These are phyloP conservation scores for Deinandra increscens DNA, from an alignment of 129 eudicot genomes.

Conservation along the genomic window DNA sequence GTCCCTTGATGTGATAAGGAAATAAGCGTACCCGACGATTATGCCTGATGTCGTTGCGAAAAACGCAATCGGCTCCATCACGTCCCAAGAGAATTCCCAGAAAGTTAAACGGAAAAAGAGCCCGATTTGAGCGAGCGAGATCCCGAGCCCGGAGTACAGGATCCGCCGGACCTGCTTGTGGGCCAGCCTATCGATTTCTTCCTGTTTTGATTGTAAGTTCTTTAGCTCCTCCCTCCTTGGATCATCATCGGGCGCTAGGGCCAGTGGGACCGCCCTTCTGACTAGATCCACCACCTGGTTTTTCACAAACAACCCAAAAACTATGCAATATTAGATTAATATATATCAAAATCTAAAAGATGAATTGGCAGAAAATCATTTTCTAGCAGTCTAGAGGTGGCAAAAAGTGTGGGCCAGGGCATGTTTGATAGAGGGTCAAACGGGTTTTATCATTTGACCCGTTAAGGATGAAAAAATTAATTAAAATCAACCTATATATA, in stretches of 20 bases:
- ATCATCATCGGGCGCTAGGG: conserved; percentile 75
- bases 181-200: conserved; percentile 66
- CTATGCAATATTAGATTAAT: background rate
- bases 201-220: conserved; percentile 60
- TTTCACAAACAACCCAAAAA: background rate
- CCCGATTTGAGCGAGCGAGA: conserved; percentile 58
- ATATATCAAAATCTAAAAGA: too few species aligned
- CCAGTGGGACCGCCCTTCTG: conserved; percentile 77
- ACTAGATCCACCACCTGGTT: conserved; percentile 83
- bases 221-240: conserved; percentile 68
- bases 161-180: conserved; percentile 85
- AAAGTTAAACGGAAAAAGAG: conserved; percentile 88
- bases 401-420: background rate
- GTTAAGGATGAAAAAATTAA: background rate
- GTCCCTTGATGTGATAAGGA: conserved; percentile 76
- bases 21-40: conserved; percentile 77
- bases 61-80: conserved; percentile 92
- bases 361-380: background rate
- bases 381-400: background rate
- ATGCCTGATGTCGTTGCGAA: conserved; percentile 68
- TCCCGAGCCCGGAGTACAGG: conserved; percentile 74
- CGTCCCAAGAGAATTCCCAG: conserved; percentile 99
- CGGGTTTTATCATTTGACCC: background rate
- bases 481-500: background rate
- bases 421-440: background rate